Evolutionary conservation across 805 yeast genomes (phyloP).

Genomic region (Monosporozyma aquatica): DNA sequence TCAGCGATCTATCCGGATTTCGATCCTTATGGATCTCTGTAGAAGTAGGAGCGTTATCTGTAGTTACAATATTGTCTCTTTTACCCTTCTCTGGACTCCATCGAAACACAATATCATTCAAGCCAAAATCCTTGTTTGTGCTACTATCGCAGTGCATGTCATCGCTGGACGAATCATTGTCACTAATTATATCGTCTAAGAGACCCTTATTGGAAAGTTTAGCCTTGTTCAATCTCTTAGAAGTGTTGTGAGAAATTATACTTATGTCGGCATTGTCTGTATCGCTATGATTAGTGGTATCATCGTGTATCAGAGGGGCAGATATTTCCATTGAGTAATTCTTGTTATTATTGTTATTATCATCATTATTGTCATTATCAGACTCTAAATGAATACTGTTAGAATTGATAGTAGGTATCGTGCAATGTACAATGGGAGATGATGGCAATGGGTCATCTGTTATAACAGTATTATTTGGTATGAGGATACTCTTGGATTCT

Average conservation of each 20-base stretch:
- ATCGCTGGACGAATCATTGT: conserved; percentile 10
- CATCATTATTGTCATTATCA: too few species aligned
- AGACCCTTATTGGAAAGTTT: not conserved
- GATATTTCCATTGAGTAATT: conserved; percentile 16
- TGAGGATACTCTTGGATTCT: not conserved
- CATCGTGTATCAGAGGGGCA: conserved; percentile 19
- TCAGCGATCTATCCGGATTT: too few species aligned
- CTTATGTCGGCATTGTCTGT: not conserved
- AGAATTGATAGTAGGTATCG: too few species aligned
- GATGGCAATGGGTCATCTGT: conserved; percentile 2
- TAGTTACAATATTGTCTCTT: not conserved
- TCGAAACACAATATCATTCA: not conserved
- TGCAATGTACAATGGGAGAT: not conserved
- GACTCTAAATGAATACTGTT: not conserved
- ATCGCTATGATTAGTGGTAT: conserved; percentile 5
- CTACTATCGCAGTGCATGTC: not conserved
- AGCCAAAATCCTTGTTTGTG: not conserved
- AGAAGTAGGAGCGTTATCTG: not conserved
- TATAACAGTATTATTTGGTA: not conserved
- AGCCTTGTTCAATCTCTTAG: not conserved
- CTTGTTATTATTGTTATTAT: too few species aligned
- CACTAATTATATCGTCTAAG: conserved; percentile 12
- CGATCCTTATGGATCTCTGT: too few species aligned
- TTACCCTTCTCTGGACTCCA: not conserved
- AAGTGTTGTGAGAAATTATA: not conserved